phyloP scores from a whole-genome alignment of 495 filamentous ascomycete species.

The Niebla homalea region DNA sequence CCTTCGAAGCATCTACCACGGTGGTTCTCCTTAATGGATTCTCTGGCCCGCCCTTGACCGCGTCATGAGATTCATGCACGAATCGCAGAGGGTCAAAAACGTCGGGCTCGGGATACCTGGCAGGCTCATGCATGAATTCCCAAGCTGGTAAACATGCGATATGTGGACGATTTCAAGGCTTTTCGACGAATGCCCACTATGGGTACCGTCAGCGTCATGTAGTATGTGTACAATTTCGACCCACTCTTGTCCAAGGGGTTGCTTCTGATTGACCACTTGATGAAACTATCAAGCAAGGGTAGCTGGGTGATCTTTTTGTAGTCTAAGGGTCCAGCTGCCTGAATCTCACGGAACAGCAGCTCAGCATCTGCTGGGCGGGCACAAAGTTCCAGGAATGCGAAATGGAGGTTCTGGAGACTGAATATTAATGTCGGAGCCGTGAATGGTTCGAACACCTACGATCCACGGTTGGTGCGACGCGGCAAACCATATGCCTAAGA shows the following conservation, averaged over 20 bases:
- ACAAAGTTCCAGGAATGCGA: conserved; percentile 6
- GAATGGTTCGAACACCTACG: not conserved
- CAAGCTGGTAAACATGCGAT: conserved; percentile 8
- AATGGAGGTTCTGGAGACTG: conserved; percentile 3
- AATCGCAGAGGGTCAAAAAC: not conserved
- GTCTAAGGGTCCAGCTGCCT: not conserved
- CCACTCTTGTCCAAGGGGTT: conserved; percentile 7
- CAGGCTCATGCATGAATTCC: conserved; percentile 5
- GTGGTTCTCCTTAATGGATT: not conserved
- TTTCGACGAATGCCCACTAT: conserved; percentile 11
- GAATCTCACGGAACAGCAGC: conserved; percentile 7
- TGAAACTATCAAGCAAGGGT: conserved; percentile 11
- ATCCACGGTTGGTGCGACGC: conserved; percentile 15
- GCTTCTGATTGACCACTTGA: conserved; percentile 2
- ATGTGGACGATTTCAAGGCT: conserved; percentile 9
- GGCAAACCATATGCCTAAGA: conserved; percentile 13
- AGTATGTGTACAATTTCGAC: not conserved
- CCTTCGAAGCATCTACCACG: not conserved
- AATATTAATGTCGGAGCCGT: not conserved
- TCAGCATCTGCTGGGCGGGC: conserved; percentile 11
- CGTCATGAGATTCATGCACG: not conserved
- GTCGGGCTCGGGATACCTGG: not conserved
- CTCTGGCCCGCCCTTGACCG: not conserved
- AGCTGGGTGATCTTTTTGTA: not conserved
- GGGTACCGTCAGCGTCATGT: not conserved